A percentile compares a stretch with the other conserved stretches of the same genome.
phyloP scores from a whole-genome alignment of 2,329 filamentous ascomycete species.

The Septoria linicola region DNA sequence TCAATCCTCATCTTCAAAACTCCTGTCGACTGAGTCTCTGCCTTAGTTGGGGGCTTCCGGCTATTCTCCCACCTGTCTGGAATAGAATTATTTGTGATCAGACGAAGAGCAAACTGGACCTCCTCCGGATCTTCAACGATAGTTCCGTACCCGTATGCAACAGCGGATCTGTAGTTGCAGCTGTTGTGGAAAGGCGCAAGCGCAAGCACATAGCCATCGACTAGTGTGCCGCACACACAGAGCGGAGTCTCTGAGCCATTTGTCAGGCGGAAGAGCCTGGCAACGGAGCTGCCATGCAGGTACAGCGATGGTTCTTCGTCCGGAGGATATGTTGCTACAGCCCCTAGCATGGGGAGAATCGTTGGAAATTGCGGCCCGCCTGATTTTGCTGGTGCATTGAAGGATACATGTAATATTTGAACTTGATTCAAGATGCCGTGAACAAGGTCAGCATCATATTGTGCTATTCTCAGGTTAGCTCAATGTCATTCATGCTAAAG shows the following conservation, averaged over 20 bases:
- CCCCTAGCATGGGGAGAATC: conserved; percentile 81
- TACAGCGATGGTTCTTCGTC: conserved; percentile 70
- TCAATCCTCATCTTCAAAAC: conserved; percentile 68
- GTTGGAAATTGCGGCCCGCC: conserved; percentile 65
- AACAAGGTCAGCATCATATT: conserved; percentile 71
- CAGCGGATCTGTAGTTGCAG: conserved; percentile 78
- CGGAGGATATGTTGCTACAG: conserved; percentile 68
- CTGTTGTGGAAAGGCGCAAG: conserved; percentile 78
- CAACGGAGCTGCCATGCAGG: conserved; percentile 80
- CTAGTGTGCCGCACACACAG: conserved; percentile 67
- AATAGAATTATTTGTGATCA: conserved; percentile 74
- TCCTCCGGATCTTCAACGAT: conserved; percentile 71
- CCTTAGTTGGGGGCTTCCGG: conserved; percentile 67
- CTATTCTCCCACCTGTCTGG: conserved; percentile 67
- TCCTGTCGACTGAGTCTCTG: conserved; percentile 73
- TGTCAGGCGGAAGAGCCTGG: conserved; percentile 70
- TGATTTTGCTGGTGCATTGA: conserved; percentile 57
- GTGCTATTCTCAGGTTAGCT: conserved; percentile 48
- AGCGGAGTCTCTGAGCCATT: conserved; percentile 58
- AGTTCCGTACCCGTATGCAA: conserved; percentile 71
- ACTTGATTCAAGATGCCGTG: conserved; percentile 72
- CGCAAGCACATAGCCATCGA: conserved; percentile 77
- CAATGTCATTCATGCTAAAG: not conserved
- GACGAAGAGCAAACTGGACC: conserved; percentile 73
- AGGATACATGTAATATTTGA: conserved; percentile 78